These are phyloP conservation scores for Geotrichum australiense DNA, from an alignment of 1,139 yeast species.

Conservation along the genomic window DNA sequence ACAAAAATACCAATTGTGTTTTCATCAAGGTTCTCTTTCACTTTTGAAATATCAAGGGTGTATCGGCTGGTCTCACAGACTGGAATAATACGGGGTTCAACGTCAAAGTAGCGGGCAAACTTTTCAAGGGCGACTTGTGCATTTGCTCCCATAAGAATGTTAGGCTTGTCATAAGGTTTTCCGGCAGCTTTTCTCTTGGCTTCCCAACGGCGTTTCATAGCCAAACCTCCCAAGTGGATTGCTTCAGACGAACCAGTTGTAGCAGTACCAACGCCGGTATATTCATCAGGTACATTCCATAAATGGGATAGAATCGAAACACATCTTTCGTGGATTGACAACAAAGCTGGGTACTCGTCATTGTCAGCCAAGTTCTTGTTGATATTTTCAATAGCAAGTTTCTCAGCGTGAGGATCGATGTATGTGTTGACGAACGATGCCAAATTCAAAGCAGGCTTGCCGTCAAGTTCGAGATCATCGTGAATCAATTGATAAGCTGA, in stretches of 20 bases:
- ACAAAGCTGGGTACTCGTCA: slow-evolving; percentile 85
- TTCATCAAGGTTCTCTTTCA: slow-evolving; percentile 19
- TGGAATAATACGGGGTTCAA: slow-evolving; percentile 70
- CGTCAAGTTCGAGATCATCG: slow-evolving; percentile 75
- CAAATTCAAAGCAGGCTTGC: slow-evolving; percentile 73
- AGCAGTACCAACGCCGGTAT: slow-evolving; percentile 72
- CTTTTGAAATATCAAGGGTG: slow-evolving; percentile 29
- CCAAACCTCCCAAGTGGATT: slow-evolving; percentile 86
- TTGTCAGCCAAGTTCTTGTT: slow-evolving; percentile 88
- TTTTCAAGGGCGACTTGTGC: slow-evolving; percentile 94
- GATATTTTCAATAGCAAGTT: slow-evolving; percentile 58
- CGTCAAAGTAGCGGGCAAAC: slow-evolving; percentile 90
- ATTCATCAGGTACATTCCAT: slow-evolving; percentile 66
- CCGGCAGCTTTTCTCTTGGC: slow-evolving; percentile 53
- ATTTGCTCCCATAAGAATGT: slow-evolving; percentile 89
- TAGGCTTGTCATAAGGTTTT: slow-evolving; percentile 58
- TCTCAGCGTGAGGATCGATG: slow-evolving; percentile 45
- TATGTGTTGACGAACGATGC: slow-evolving; percentile 87
- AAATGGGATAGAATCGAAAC: slow-evolving; percentile 68
- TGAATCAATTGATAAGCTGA: slow-evolving; percentile 58
- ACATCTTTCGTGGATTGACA: slow-evolving; percentile 76
- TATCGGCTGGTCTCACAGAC: slow-evolving; percentile 55
- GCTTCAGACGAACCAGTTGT: slow-evolving; percentile 95
- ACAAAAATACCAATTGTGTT: slow-evolving; percentile 90
- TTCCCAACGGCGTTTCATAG: slow-evolving; percentile 88